phyloP scores from a whole-genome alignment of 257 asterid species.

The Linderniella brevidens region DNA sequence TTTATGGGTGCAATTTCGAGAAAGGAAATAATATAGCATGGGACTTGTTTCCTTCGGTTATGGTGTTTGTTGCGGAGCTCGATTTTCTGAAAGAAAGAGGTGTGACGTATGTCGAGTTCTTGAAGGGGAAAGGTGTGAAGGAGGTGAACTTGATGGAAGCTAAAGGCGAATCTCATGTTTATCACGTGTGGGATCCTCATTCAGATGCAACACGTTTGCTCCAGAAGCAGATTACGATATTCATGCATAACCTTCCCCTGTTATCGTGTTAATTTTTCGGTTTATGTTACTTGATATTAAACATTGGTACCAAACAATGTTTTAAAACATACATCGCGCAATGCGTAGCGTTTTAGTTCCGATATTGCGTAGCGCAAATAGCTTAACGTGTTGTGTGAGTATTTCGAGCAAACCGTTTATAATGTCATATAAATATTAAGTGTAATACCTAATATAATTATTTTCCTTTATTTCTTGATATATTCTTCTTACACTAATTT shows the following conservation, averaged over 20 bases:
- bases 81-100: constrained; percentile 84
- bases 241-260: constrained; percentile 27
- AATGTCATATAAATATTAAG: too few species aligned
- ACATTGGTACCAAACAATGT: too few species aligned
- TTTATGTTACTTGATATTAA: too few species aligned
- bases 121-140: constrained; percentile 36
- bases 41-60: constrained; percentile 30
- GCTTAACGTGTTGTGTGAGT: too few species aligned
- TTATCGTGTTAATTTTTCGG: too few species aligned
- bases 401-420: too few species aligned
- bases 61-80: constrained; percentile 47
- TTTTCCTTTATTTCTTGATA: too few species aligned
- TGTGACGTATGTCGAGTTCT: constrained; percentile 35
- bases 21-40: constrained; percentile 18
- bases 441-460: too few species aligned
- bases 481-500: too few species aligned
- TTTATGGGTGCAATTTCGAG: constrained; percentile 45
- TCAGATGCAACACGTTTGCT: constrained; percentile 43
- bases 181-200: constrained; percentile 42
- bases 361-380: too few species aligned
- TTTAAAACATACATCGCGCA: too few species aligned
- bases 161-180: constrained; percentile 40
- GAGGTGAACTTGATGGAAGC: constrained; percentile 44
- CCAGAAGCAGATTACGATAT: constrained; percentile 32
- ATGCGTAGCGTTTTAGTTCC: too few species aligned